Percentiles rank a stretch among this genome's conserved stretches.
phyloP scores from a whole-genome alignment of 2,329 filamentous ascomycete genomes.

The Parastagonospora nodorum region DNA sequence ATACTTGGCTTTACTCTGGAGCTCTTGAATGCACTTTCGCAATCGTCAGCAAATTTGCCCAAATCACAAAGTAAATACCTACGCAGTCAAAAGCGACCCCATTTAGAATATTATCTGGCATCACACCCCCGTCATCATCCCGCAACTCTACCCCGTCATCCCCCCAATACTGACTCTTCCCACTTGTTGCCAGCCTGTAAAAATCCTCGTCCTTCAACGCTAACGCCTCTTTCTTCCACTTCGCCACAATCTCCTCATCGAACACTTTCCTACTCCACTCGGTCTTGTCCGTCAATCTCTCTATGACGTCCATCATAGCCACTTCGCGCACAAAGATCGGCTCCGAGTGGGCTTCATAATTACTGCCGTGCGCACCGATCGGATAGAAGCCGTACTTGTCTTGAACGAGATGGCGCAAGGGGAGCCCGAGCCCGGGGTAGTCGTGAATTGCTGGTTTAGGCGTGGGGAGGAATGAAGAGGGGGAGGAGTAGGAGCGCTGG shows the following conservation, averaged over 20 bases:
- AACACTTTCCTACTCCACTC: conserved; percentile 50
- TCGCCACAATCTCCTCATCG: conserved; percentile 34
- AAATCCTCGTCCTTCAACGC: conserved; percentile 17
- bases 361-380: conserved; percentile 21
- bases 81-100: conserved; percentile 19
- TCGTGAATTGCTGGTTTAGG: background rate
- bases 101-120: conserved; percentile 18
- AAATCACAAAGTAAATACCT: background rate
- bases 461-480: no score
- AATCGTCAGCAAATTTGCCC: background rate
- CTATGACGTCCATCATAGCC: conserved; percentile 48
- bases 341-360: conserved; percentile 8
- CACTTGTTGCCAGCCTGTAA: conserved; percentile 13
- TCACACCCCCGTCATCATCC: background rate
- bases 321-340: conserved; percentile 44
- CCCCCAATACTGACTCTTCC: background rate
- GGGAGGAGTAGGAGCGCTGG: no score
- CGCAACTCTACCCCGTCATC: no score
- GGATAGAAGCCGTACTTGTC: conserved; percentile 7
- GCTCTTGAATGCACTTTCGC: conserved; percentile 46
- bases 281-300: conserved; percentile 48
- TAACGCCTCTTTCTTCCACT: conserved; percentile 31
- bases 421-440: conserved; percentile 28
- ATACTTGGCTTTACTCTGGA: conserved; percentile 56
- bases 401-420: conserved; percentile 8